Conservation (phyloP, 2,329 filamentous ascomycete genomes). For the Neopestalotiopsis sp. region DNA sequence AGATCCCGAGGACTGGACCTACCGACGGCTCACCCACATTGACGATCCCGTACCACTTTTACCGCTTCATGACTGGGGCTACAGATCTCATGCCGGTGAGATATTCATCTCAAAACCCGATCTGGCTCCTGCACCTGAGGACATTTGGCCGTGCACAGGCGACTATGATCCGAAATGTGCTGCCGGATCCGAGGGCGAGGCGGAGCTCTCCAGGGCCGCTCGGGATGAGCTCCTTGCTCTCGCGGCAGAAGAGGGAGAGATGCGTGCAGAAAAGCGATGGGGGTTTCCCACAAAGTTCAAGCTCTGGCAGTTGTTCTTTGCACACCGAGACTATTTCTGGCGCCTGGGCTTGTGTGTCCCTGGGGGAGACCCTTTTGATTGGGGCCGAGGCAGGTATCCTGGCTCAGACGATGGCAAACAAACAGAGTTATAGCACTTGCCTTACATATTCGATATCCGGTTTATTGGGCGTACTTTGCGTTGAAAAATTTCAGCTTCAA, state of each 20-base stretch:
- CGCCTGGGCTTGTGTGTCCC: conserved; percentile 88
- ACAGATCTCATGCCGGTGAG: conserved; percentile 82
- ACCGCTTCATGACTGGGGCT: conserved; percentile 88
- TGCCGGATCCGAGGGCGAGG: conserved; percentile 56
- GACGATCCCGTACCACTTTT: conserved; percentile 89
- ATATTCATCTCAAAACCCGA: conserved; percentile 78
- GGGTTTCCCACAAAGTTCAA: conserved; percentile 67
- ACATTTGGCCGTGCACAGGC: conserved; percentile 75
- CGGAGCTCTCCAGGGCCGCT: conserved; percentile 23
- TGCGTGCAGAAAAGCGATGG: conserved; percentile 51
- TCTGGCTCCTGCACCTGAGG: conserved; percentile 69
- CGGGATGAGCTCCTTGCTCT: conserved; percentile 29
- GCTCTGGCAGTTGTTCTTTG: conserved; percentile 92
- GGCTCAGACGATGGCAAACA: conserved; percentile 36
- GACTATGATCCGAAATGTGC: conserved; percentile 76
- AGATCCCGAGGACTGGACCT: conserved; percentile 47
- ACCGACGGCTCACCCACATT: conserved; percentile 82
- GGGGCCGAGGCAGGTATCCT: conserved; percentile 60
- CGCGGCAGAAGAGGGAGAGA: conserved; percentile 24
- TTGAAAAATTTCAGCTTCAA: background rate
- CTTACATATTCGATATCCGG: background rate
- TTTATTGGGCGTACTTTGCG: background rate
- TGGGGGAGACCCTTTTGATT: conserved; percentile 73
- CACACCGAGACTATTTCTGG: conserved; percentile 97
- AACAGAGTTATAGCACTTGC: conserved; percentile 38